Conservation (phyloP, 1,139 yeast genomes). For the Zygosaccharomyces sapae region DNA sequence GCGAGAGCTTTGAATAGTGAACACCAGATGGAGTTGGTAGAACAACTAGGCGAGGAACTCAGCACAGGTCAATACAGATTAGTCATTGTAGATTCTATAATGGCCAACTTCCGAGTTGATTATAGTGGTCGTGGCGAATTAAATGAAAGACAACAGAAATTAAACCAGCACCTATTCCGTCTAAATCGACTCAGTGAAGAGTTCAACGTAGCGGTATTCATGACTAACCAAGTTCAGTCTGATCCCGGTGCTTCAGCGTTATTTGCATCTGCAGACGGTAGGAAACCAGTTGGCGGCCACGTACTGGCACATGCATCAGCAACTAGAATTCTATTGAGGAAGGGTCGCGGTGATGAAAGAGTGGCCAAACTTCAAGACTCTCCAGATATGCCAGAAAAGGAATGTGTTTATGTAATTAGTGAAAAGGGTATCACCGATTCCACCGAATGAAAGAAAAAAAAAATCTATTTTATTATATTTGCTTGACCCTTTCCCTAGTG, state of each 20-base stretch:
- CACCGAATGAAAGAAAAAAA: slow-evolving; percentile 35
- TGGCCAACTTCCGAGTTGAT: slow-evolving; percentile 62
- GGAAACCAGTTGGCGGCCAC: slow-evolving; percentile 65
- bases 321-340: slow-evolving; percentile 52
- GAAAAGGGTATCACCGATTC: slow-evolving; percentile 53
- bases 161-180: slow-evolving; percentile 53
- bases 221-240: slow-evolving; percentile 63
- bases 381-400: slow-evolving; percentile 59
- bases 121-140: slow-evolving; percentile 58
- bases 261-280: slow-evolving; percentile 61
- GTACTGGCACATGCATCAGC: slow-evolving; percentile 63
- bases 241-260: slow-evolving; percentile 65
- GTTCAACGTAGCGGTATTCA: slow-evolving; percentile 54
- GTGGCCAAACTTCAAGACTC: slow-evolving; percentile 61
- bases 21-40: slow-evolving; percentile 56
- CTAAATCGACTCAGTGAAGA: slow-evolving; percentile 55
- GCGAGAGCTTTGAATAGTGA: slow-evolving; percentile 59
- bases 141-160: slow-evolving; percentile 56
- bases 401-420: slow-evolving; percentile 51
- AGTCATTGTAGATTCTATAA: slow-evolving; percentile 52
- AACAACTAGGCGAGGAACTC: slow-evolving; percentile 47
- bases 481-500: not conserved
- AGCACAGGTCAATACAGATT: slow-evolving; percentile 48
- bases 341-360: slow-evolving; percentile 63
- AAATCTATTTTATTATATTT: too few relatives aligned